A percentile compares a stretch with the other conserved stretches of the same genome.
These are phyloP conservation scores for Aspergillus cejpii DNA, from an alignment of 2,329 filamentous ascomycete genomes.

Conservation along the genomic window DNA sequence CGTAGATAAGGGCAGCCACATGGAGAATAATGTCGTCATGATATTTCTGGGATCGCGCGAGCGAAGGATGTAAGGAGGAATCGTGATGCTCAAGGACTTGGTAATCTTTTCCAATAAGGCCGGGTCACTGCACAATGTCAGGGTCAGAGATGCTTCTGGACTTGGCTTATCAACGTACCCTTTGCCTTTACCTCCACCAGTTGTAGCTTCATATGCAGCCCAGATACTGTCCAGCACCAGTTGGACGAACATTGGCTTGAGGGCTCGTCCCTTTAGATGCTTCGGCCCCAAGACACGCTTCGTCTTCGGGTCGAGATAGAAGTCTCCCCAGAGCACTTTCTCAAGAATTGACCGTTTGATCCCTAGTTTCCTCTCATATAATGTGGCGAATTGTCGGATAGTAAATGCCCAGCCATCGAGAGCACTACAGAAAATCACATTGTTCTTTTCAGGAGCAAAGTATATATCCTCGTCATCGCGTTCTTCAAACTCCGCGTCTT, in stretches of 20 bases:
- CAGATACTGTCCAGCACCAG: constrained; percentile 92
- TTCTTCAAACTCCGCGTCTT: constrained; percentile 66
- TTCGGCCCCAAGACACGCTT: constrained; percentile 87
- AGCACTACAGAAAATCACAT: constrained; percentile 97
- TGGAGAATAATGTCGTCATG: constrained; percentile 76
- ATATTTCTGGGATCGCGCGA: constrained; percentile 78
- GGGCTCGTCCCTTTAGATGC: constrained; percentile 80
- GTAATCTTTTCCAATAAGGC: constrained; percentile 85
- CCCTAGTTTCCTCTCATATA: constrained; percentile 95
- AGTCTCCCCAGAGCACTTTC: constrained; percentile 94
- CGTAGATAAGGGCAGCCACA: constrained; percentile 88
- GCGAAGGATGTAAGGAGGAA: constrained; percentile 75
- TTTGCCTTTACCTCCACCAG: constrained; percentile 71
- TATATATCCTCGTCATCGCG: constrained; percentile 95
- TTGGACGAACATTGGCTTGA: constrained; percentile 98
- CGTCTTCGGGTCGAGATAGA: constrained; percentile 92
- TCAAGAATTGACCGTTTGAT: constrained; percentile 84
- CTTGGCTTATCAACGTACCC: constrained; percentile 51
- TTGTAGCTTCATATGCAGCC: constrained; percentile 89
- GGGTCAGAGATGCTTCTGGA: constrained; percentile 19
- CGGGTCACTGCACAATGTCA: constrained; percentile 55
- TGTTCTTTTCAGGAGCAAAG: constrained; percentile 96
- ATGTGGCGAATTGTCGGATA: constrained; percentile 79
- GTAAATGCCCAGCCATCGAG: constrained; percentile 99
- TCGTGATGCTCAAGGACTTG: constrained; percentile 76